A percentile compares a stretch with the other conserved stretches of the same genome.
Evolutionary conservation across 257 asterid species (phyloP).

Genomic region (Przewalskia tangutica): DNA sequence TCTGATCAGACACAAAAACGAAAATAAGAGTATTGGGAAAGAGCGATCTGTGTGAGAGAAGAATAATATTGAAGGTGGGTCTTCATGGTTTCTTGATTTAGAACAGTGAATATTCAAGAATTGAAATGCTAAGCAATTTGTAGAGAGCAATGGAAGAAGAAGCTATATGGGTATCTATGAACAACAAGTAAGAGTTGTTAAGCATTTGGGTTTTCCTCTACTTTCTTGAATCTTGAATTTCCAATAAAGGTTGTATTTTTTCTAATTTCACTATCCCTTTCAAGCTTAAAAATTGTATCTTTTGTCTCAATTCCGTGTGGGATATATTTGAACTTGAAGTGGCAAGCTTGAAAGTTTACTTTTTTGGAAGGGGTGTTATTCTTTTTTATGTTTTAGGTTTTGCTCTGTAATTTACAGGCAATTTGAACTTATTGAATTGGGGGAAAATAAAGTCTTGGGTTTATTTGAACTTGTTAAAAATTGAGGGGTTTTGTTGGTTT

Average conservation of each 20-base stretch:
- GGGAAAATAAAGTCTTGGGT: conserved; percentile 14
- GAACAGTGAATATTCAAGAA: conserved; percentile 1
- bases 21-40: conserved; percentile 21
- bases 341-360: conserved; percentile 3
- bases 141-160: conserved; percentile 27
- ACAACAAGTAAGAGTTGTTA: conserved; percentile 13
- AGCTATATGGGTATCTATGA: conserved; percentile 43
- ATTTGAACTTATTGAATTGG: conserved; percentile 13
- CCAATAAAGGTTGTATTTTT: conserved; percentile 6
- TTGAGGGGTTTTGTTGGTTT: conserved; percentile 3
- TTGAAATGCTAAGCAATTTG: conserved; percentile 33
- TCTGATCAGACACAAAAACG: conserved; percentile 44
- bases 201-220: conserved; percentile 6
- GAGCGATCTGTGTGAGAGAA: conserved; percentile 60
- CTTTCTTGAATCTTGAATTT: conserved; percentile 30
- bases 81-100: conserved; percentile 25
- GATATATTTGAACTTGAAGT: conserved; percentile 8
- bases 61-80: conserved; percentile 25
- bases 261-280: not conserved
- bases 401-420: conserved; percentile 11
- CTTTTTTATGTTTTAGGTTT: conserved; percentile 13
- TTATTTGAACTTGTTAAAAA: not conserved
- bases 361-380: not conserved
- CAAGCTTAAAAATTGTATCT: conserved; percentile 4
- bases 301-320: not conserved